These are phyloP conservation scores for Coniochaeta sp. DNA, from an alignment of 2,329 filamentous ascomycete species.

Conservation along the genomic window DNA sequence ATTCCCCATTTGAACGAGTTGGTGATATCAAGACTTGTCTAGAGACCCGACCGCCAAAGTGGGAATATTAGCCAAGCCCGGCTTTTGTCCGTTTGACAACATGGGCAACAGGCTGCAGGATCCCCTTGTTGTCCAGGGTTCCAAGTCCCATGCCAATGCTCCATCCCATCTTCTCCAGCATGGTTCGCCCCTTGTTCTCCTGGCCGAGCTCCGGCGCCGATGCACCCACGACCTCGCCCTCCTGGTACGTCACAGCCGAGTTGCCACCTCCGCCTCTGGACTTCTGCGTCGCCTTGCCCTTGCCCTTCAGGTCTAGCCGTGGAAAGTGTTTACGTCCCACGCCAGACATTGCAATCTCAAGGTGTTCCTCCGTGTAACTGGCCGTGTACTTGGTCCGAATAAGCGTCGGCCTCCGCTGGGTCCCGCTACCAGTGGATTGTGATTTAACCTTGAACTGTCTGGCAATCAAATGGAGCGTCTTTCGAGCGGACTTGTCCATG, in stretches of 20 bases:
- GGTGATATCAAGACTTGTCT: too few species aligned
- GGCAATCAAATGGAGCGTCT: constrained; percentile 73
- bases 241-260: constrained; percentile 54
- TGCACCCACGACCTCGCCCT: constrained; percentile 84
- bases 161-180: constrained; percentile 99
- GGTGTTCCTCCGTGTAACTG: constrained; percentile 50
- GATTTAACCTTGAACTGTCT: constrained; percentile 72
- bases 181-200: constrained; percentile 75
- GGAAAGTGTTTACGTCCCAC: constrained; percentile 49
- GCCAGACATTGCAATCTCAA: constrained; percentile 38
- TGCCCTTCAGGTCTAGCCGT: constrained; percentile 35
- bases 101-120: constrained; percentile 77
- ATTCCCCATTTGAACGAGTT: too few species aligned
- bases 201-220: constrained; percentile 75
- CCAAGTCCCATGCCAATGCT: constrained; percentile 79
- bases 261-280: constrained; percentile 13
- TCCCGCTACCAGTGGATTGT: constrained; percentile 70
- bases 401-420: constrained; percentile 67
- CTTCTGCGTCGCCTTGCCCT: constrained; percentile 16
- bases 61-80: constrained; percentile 57
- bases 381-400: constrained; percentile 65
- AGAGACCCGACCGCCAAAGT: neutral
- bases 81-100: constrained; percentile 82
- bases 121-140: constrained; percentile 76
- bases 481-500: constrained; percentile 73